Base-by-base conservation (phyloP, 228 moss, liverwort and hornwort species). In the Sphagnum fallax region DNA sequence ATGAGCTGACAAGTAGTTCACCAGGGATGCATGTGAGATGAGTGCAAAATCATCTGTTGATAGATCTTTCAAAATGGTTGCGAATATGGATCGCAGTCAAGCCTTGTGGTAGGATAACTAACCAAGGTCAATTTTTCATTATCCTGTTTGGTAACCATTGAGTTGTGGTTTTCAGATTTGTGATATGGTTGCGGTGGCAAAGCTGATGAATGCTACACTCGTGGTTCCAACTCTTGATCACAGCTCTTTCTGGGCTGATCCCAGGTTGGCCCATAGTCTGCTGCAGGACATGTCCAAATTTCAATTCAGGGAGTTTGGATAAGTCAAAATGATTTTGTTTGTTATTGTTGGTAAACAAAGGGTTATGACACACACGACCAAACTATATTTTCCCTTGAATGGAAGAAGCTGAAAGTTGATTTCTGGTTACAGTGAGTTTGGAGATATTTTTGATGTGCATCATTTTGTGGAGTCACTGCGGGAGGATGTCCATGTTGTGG, bases 211-310 rank as follows among this genome's bases (percentile, higher is more conserved):
- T 70, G 95, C 91, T 51, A 91, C 92, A 2, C 72, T 95, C 18
- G 90, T 95, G 60, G 87, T 95, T 61, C 95, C 95, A 47, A 71
- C 85, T 47, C 91, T 95, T 0, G 95, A 95, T 64, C 95, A 91
- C 50, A 95, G 89, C 75, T 95, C 95, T 49, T 95, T 92, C 68
- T 95, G 95, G 95, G 91, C 89, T 61, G 95, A 95, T 71, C 92
- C 95, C 6, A 95, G 95, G 95, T 95, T 18, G 7, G 67, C 6
- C 14, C 55, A 8, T 1, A 55, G 9, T 55, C 55, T 1, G 55
- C 12, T 55, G 55, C 55, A 55, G 1, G 8, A 55, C 1, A 12
- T 55, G 8, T 8, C 55, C 55, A 55, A 55, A 55, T 8, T 12
- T 55, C 8, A 55, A 3, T 12, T 8, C 9, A 55, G 55, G 55